Percentiles rank a stretch among this genome's conserved stretches.
phyloP scores from a whole-genome alignment of 2,329 filamentous ascomycete genomes.

The Phaeosphaeria sp. region DNA sequence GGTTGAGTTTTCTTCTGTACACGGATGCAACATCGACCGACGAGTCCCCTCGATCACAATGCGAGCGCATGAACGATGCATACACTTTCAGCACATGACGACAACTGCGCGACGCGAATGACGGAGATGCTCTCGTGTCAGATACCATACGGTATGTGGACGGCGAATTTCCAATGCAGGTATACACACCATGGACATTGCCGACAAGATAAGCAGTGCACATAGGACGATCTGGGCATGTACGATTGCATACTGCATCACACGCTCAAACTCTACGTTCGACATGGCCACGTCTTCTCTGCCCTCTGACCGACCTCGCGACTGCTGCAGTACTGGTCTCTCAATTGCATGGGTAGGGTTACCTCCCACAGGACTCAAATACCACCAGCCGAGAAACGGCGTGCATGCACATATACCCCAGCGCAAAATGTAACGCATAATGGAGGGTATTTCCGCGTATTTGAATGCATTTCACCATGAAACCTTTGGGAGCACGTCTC shows the following conservation, averaged over 20 bases:
- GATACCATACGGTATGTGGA: not conserved
- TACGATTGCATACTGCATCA: not conserved
- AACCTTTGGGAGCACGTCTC: not conserved
- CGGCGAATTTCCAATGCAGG: no score
- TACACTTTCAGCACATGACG: not conserved
- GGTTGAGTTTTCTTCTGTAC: not conserved
- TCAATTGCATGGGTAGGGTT: not conserved
- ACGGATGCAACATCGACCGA: not conserved
- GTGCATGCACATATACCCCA: not conserved
- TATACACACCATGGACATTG: not conserved
- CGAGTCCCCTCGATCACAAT: not conserved
- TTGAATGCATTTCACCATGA: no score
- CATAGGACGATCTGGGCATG: not conserved
- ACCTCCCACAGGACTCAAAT: not conserved
- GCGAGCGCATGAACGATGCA: not conserved
- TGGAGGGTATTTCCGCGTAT: not conserved
- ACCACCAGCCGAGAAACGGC: not conserved
- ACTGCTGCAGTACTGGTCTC: not conserved
- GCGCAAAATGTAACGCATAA: not conserved
- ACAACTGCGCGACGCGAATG: not conserved
- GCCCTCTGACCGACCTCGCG: not conserved
- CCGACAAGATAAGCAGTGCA: not conserved
- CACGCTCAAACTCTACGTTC: not conserved
- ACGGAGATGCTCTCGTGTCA: not conserved
- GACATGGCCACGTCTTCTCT: not conserved